Evolutionary conservation across 352 stramenopile species (phyloP), one percentile per base, ranked within the genome.

Genomic region (Phytophthora colocasiae): DNA sequence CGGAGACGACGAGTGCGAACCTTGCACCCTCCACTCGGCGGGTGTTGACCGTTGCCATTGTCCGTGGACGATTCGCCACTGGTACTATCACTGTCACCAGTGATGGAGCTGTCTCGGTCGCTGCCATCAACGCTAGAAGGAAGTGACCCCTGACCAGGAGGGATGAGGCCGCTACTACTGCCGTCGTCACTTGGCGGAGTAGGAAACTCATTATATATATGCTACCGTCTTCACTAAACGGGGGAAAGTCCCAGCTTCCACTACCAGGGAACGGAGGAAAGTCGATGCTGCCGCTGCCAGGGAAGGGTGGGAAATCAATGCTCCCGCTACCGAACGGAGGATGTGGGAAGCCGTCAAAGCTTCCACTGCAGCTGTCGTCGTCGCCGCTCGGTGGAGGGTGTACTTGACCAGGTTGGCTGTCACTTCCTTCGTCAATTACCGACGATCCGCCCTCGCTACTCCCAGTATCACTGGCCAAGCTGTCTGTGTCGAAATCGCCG

Each of bases 1-100:
- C 60, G 60, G 29, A 68, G 51, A 47, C 51, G 60, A 34, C 60
- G 60, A 50, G 58, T 41, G 4, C 60, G 60, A 38, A 68, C 60
- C 34, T 62, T 26, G 60, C 60, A 68, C 10, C 60, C 60, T n/a
- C 38, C 60, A 1, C 6, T 62, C 1, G 51, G 29, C 1, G 45
- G 45, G 14, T 12, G 26, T 1, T 57, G 34, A 2, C 41, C 14
- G n/a, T 49, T 31, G 14, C 41, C 48, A 8, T 29, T 17, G 26
- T 40, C 40, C 40, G 34, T 40, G 10, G 58, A 58, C 7, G 34
- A 10, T 31, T 54, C 47, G 7, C 39, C 48, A 5, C 34, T 46
- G 15, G 32, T 48, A 19, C 46, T 51, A 19, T 64, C 46, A 12
- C 50, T 45, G 12, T 41, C 47, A 11, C 39, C n/a, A 10, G 45